These are phyloP conservation scores for Pyricularia sp. DNA, from an alignment of 2,329 filamentous ascomycete species.

Conservation along the genomic window DNA sequence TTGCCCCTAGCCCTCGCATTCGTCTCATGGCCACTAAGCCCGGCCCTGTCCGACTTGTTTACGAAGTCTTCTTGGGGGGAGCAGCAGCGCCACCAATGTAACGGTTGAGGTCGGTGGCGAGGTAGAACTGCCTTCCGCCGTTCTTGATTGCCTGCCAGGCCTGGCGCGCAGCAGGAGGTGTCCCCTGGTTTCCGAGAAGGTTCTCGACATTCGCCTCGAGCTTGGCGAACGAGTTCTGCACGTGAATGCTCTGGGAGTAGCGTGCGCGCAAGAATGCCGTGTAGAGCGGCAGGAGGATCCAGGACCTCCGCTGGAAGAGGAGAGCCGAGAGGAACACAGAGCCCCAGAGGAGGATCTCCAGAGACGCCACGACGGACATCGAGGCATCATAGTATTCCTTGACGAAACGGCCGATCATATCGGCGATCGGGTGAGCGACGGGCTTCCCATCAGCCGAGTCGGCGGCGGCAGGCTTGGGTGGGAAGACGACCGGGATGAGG, in stretches of 20 bases:
- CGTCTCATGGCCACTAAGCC: background rate
- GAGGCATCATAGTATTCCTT: constrained; percentile 96
- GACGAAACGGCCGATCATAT: constrained; percentile 84
- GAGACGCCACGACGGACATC: constrained; percentile 83
- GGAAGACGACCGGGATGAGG: constrained; percentile 77
- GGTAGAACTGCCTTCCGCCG: constrained; percentile 62
- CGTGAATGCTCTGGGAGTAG: constrained; percentile 82
- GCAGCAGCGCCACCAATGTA: constrained; percentile 53
- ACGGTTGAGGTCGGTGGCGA: constrained; percentile 68
- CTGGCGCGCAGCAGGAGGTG: constrained; percentile 68
- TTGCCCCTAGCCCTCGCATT: background rate
- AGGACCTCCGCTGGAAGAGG: constrained; percentile 82
- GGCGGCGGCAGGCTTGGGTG: constrained; percentile 47
- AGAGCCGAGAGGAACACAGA: constrained; percentile 74
- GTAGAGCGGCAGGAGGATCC: constrained; percentile 80
- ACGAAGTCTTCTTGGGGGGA: constrained; percentile 52
- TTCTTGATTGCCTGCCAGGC: constrained; percentile 75
- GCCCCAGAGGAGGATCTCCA: constrained; percentile 83
- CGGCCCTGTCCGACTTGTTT: constrained; percentile 14
- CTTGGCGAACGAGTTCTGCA: constrained; percentile 72
- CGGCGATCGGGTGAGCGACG: constrained; percentile 54
- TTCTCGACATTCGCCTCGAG: constrained; percentile 70
- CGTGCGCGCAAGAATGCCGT: constrained; percentile 87
- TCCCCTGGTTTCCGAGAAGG: constrained; percentile 75
- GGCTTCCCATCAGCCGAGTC: constrained; percentile 48